A percentile compares a stretch with the other conserved stretches of the same genome.
Evolutionary conservation across 1,139 yeast genomes (phyloP).

Genomic region (Spencermartinsiella ligniputridi): DNA sequence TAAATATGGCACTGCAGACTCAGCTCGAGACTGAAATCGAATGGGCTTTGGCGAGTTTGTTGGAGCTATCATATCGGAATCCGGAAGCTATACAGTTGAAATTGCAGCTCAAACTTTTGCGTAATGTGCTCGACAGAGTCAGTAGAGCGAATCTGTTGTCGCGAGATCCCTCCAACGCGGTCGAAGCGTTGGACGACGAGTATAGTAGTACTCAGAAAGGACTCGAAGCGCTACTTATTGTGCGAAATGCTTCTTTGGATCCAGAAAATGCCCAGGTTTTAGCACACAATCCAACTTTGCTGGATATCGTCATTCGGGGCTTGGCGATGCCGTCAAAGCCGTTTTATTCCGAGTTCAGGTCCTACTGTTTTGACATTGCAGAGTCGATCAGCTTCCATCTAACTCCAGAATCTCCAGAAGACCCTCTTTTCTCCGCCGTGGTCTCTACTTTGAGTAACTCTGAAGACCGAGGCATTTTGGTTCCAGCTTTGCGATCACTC

Average conservation of each 20-base stretch:
- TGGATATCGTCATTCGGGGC: slow-evolving; percentile 43
- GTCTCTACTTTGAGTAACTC: slow-evolving; percentile 22
- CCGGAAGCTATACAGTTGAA: slow-evolving; percentile 50
- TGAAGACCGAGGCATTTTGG: slow-evolving; percentile 36
- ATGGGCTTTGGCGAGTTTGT: slow-evolving; percentile 61
- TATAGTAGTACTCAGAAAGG: slow-evolving; percentile 41
- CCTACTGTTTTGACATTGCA: slow-evolving; percentile 70
- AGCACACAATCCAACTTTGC: slow-evolving; percentile 44
- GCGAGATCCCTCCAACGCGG: slow-evolving; percentile 7
- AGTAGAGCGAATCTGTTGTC: slow-evolving; percentile 19
- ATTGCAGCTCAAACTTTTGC: slow-evolving; percentile 45
- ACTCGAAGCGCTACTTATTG: slow-evolving; percentile 61
- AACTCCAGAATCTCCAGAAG: slow-evolving; percentile 59
- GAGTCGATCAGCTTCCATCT: slow-evolving; percentile 83
- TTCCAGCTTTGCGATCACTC: slow-evolving; percentile 37
- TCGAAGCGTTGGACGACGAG: slow-evolving; percentile 21
- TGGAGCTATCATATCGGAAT: slow-evolving; percentile 50
- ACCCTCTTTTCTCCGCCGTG: slow-evolving; percentile 33
- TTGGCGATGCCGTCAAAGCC: slow-evolving; percentile 41
- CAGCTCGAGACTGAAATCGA: slow-evolving; percentile 57
- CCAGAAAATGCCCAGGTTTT: slow-evolving; percentile 76
- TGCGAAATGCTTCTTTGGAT: slow-evolving; percentile 81
- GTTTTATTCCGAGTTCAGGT: slow-evolving; percentile 52
- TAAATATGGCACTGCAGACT: slow-evolving; percentile 58
- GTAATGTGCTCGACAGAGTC: slow-evolving; percentile 46